Percentiles rank a stretch among this genome's conserved stretches.
phyloP scores from a whole-genome alignment of 257 asterid genomes.

The Rubia yunnanensis region DNA sequence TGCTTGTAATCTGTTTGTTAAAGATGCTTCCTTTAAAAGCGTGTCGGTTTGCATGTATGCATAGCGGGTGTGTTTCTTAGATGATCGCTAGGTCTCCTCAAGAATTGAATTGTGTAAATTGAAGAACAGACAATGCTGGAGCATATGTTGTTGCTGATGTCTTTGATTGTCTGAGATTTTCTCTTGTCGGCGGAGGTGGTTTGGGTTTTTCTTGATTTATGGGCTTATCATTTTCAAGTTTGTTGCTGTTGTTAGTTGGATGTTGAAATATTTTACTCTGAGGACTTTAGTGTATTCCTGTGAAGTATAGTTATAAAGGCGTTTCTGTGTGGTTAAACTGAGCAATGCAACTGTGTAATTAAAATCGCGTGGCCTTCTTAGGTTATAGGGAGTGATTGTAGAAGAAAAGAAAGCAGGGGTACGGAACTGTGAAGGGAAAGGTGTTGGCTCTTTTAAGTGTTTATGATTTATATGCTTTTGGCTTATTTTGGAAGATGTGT shows the following conservation, averaged over 20 bases:
- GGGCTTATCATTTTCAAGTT: not conserved
- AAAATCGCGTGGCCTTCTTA: not conserved
- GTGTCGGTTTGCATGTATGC: not conserved
- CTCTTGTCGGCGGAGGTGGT: too few species aligned
- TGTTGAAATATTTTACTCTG: not conserved
- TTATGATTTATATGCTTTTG: not conserved
- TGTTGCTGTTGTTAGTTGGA: not conserved
- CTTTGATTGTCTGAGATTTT: not conserved
- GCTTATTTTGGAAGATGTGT: not conserved
- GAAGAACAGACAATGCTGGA: too few species aligned
- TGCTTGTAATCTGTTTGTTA: not conserved
- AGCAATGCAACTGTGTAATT: not conserved
- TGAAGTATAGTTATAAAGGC: not conserved
- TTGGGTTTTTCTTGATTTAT: too few species aligned
- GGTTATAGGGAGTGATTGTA: not conserved
- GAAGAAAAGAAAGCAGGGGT: not conserved
- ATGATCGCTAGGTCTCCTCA: too few species aligned
- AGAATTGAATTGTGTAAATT: too few species aligned
- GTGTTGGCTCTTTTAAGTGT: not conserved
- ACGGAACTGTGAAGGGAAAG: too few species aligned
- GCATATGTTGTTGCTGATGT: not conserved
- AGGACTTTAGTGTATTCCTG: too few species aligned
- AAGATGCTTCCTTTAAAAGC: not conserved
- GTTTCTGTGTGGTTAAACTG: not conserved
- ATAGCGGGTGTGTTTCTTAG: not conserved